Evolutionary conservation across 2,329 filamentous ascomycete species (phyloP), one percentile per base, ranked within the genome.

Genomic region (Sarocladium kiliense): DNA sequence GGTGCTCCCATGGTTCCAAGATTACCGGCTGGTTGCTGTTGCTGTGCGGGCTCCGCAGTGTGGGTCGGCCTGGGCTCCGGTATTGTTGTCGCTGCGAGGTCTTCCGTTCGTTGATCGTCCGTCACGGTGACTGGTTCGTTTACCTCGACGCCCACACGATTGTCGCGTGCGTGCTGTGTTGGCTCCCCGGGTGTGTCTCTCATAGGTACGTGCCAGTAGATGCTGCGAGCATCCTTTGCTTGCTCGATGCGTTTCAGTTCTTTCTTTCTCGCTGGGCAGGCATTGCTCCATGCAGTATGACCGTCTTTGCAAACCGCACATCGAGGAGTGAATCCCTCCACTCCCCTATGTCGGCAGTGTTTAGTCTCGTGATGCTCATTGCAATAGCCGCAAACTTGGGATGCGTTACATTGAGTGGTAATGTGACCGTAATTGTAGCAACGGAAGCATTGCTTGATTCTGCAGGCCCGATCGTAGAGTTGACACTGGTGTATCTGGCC

Each of bases 401-500:
- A 39, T 53, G 55, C 57, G 45, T 65, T 41, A n/a, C 37, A 41
- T 41, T 41, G 37, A 41, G 37, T 41, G 37, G 37, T 41, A 19
- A 41, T 41, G 55, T 64, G 58, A 42, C 62, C 59, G 41, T 63
- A 64, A 37, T 62, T 57, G 30, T 63, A 61, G 59, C 58, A 63
- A 26, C 57, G 44, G 56, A 62, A 61, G 59, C 57, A 66, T 58
- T 65, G 58, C 55, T 65, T 65, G n/a, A 66, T 54, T 57, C 58
- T 62, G 57, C 57, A 65, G 50, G 59, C 55, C 25, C 58, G 51
- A 55, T n/a, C n/a, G n/a, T n/a, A n/a, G n/a, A n/a, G n/a, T n/a
- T n/a, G n/a, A n/a, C n/a, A n/a, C n/a, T n/a, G n/a, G n/a, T n/a
- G n/a, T n/a, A n/a, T n/a, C n/a, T n/a, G n/a, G n/a, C n/a, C n/a